Conservation (phyloP, 2,329 filamentous ascomycete species). For the Lasiodiplodia hormozganensis region DNA sequence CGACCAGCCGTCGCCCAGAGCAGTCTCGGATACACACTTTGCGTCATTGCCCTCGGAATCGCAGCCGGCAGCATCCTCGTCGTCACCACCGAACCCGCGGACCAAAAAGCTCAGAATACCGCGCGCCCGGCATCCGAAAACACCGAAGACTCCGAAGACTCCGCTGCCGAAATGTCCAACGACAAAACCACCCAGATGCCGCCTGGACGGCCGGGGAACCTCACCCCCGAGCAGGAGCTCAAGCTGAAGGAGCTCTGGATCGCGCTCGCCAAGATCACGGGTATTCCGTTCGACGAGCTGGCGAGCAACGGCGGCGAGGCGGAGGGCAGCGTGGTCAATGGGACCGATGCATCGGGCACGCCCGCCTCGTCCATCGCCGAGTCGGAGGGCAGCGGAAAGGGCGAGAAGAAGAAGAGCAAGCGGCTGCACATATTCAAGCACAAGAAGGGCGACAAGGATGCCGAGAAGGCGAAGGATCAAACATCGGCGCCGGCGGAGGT, state of each 20-base stretch:
- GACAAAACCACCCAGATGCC: slow-evolving; percentile 53
- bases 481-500: slow-evolving; percentile 42
- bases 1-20: slow-evolving; percentile 16
- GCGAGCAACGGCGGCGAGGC: slow-evolving; percentile 60
- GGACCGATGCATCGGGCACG: background rate
- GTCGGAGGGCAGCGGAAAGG: slow-evolving; percentile 33
- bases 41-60: slow-evolving; percentile 41
- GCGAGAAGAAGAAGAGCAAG: slow-evolving; percentile 72
- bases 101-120: slow-evolving; percentile 11
- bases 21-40: slow-evolving; percentile 40
- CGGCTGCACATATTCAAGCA: slow-evolving; percentile 68
- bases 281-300: slow-evolving; percentile 78
- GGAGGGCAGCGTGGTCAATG: slow-evolving; percentile 31
- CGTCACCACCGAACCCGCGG: slow-evolving; percentile 23
- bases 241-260: slow-evolving; percentile 90
- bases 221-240: slow-evolving; percentile 87
- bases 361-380: slow-evolving; percentile 29
- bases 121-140: slow-evolving; percentile 29
- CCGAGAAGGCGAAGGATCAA: slow-evolving; percentile 43
- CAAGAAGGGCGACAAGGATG: slow-evolving; percentile 55
- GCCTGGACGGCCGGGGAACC: slow-evolving; percentile 80
- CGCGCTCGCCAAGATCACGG: slow-evolving; percentile 52
- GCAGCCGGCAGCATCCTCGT: slow-evolving; percentile 43
- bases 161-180: slow-evolving; percentile 20
- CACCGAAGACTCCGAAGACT: background rate